Conservation (phyloP, 805 yeast genomes). For the Cyberlindnera galapagoensis region DNA sequence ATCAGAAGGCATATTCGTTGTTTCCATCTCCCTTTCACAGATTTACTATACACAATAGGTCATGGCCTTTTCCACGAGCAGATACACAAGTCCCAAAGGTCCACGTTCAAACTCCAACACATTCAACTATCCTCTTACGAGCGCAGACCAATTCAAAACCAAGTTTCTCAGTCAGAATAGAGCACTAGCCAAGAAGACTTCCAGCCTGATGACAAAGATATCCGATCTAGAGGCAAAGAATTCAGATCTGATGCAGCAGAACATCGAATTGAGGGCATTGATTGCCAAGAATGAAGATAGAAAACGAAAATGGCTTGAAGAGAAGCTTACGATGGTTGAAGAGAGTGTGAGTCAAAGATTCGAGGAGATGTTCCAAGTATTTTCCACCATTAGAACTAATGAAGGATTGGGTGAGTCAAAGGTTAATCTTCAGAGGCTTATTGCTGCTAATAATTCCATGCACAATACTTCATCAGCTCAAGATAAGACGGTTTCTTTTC, state of each 20-base stretch:
- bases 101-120: conserved; percentile 6
- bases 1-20: too few species aligned
- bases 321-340: conserved; percentile 35
- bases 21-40: too few species aligned
- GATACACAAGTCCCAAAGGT: conserved; percentile 14
- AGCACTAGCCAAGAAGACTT: conserved; percentile 54
- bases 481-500: conserved; percentile 23
- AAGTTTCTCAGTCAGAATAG: conserved; percentile 36
- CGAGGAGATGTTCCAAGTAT: conserved; percentile 38
- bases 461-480: conserved; percentile 7
- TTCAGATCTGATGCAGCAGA: conserved; percentile 44
- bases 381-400: conserved; percentile 32
- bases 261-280: conserved; percentile 35
- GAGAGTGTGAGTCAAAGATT: conserved; percentile 33
- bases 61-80: conserved; percentile 22
- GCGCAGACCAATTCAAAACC: conserved; percentile 18
- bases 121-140: conserved; percentile 1
- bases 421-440: conserved; percentile 6
- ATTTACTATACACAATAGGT: too few species aligned
- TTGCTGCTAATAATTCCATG: conserved; percentile 1
- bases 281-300: conserved; percentile 25
- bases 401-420: conserved; percentile 30
- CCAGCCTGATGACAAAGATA: conserved; percentile 43
- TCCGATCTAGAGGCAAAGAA: conserved; percentile 46
- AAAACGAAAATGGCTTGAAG: conserved; percentile 30